Conservation (phyloP, 2,329 filamentous ascomycete genomes). For the Rutstroemia sp. region DNA sequence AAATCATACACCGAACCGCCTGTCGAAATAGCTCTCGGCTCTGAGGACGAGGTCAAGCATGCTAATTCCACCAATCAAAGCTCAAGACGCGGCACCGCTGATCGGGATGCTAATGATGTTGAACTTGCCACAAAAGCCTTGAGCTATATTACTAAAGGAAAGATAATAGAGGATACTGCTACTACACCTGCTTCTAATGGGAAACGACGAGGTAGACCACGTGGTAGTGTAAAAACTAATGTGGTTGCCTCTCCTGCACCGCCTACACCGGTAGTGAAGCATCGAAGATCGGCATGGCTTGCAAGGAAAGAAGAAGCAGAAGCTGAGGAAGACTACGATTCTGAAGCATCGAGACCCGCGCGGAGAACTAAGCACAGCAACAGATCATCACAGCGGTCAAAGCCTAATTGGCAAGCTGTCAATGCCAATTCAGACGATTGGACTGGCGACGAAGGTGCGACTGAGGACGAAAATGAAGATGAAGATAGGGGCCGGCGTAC, state of each 20-base stretch:
- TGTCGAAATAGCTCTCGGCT: constrained; percentile 13
- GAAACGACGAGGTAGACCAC: constrained; percentile 11
- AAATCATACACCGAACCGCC: constrained; percentile 22
- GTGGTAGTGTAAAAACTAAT: neutral
- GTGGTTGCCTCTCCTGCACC: neutral
- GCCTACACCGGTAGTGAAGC: neutral
- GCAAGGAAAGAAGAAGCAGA: constrained; percentile 20
- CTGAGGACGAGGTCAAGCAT: neutral
- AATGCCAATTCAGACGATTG: neutral
- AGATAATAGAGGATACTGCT: neutral
- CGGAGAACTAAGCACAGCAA: neutral
- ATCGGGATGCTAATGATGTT: constrained; percentile 7
- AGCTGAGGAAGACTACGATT: neutral
- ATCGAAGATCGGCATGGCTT: constrained; percentile 25
- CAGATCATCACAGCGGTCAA: neutral
- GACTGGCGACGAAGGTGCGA: neutral
- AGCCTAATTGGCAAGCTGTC: neutral
- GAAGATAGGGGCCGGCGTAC: neutral
- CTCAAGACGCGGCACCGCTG: neutral
- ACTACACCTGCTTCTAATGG: constrained; percentile 10
- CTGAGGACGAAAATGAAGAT: neutral
- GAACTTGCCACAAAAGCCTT: constrained; percentile 22
- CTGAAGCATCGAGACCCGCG: neutral
- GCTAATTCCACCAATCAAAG: neutral
- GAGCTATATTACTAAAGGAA: constrained; percentile 12